Percentiles rank a stretch among this genome's conserved stretches.
phyloP scores from a whole-genome alignment of 306 rosid species.

The Dalbergia cochinchinensis region DNA sequence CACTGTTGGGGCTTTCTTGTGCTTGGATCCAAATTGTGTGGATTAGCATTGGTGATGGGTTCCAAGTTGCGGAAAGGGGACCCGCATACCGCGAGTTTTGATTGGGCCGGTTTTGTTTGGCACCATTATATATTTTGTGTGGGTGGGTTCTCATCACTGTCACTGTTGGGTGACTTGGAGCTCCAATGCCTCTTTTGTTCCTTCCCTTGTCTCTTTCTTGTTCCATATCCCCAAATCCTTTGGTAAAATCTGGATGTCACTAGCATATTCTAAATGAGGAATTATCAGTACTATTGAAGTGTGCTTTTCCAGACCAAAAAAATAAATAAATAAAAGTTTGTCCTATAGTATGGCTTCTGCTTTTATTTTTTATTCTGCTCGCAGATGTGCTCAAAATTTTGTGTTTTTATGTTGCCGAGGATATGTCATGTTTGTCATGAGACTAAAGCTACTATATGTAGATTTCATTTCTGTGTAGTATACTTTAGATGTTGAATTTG shows the following conservation, averaged over 20 bases:
- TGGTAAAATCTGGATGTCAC: slow-evolving; percentile 11
- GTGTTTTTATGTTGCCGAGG: neutral
- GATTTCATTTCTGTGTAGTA: neutral
- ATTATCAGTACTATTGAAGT: slow-evolving; percentile 5
- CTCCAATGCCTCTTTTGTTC: slow-evolving; percentile 17
- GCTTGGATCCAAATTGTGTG: slow-evolving; percentile 73
- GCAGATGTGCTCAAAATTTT: no score
- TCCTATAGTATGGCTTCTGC: neutral
- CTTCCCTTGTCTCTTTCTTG: slow-evolving; percentile 15
- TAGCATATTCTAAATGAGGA: neutral
- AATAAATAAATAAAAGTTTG: no score
- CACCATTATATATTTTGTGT: slow-evolving; percentile 41
- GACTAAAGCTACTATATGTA: slow-evolving; percentile 16
- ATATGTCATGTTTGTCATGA: slow-evolving; percentile 5
- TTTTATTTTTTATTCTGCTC: no score
- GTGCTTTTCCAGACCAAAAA: no score
- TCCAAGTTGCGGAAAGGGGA: slow-evolving; percentile 63
- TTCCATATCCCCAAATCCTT: slow-evolving; percentile 1
- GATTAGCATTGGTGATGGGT: slow-evolving; percentile 45
- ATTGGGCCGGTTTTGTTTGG: slow-evolving; percentile 46
- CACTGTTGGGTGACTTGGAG: slow-evolving; percentile 48
- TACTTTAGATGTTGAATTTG: slow-evolving; percentile 11
- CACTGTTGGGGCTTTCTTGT: slow-evolving; percentile 42
- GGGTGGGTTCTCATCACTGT: slow-evolving; percentile 55
- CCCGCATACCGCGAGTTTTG: slow-evolving; percentile 50